Evolutionary conservation across 2,329 filamentous ascomycete species (phyloP).

Genomic region (Monosporascus sp.): DNA sequence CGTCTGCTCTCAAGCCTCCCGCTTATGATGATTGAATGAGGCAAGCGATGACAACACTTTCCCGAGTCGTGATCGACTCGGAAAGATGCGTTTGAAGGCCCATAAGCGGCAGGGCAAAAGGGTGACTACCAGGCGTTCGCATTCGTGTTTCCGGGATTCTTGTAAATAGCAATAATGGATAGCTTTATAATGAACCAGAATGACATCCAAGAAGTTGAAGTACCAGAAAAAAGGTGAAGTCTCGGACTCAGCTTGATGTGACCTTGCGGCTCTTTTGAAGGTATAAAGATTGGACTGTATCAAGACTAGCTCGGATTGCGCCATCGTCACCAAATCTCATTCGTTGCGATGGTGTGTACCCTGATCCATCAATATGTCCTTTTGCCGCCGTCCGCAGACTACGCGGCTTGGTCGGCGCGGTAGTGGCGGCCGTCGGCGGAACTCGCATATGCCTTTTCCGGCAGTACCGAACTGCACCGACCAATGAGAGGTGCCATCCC

Average conservation of each 20-base stretch:
- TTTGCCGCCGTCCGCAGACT: not conserved
- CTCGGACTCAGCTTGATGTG: not conserved
- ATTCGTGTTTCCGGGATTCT: not conserved
- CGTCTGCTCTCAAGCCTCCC: not conserved
- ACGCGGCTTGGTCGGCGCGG: not conserved
- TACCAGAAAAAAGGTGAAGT: conserved; percentile 14
- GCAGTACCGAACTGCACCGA: not conserved
- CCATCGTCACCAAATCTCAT: conserved; percentile 11
- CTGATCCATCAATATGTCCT: not conserved
- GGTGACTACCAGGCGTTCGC: not conserved
- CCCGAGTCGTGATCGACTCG: not conserved
- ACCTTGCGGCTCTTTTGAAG: conserved; percentile 18
- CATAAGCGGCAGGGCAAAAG: not conserved
- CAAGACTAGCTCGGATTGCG: conserved; percentile 25
- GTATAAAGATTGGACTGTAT: conserved; percentile 10
- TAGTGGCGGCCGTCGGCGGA: not conserved
- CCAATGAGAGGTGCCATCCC: not conserved
- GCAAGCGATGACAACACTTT: not conserved
- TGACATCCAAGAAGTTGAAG: conserved; percentile 1
- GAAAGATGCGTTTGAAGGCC: not conserved
- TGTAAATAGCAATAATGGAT: not conserved
- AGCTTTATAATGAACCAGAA: too few species aligned
- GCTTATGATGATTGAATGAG: not conserved
- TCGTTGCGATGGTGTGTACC: not conserved
- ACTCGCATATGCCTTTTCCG: not conserved